Evolutionary conservation across 768 basidiomycete species (phyloP).

Genomic region (Leccinum longicurvipes): DNA sequence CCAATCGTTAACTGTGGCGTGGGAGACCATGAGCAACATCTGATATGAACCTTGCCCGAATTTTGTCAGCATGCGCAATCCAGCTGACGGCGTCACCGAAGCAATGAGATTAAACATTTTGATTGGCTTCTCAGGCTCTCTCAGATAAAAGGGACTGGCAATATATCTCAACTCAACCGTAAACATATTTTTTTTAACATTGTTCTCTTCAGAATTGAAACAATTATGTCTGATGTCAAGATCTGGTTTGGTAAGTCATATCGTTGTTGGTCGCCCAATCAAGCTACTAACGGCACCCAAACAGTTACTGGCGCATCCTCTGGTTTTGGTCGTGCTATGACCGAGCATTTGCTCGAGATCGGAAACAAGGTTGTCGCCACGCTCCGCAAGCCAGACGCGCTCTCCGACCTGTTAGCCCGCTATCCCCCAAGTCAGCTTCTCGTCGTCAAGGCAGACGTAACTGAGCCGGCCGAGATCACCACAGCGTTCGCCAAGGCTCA

Average conservation of each 20-base stretch:
- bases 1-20: not conserved
- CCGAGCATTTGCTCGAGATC: slow-evolving; percentile 24
- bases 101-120: not conserved
- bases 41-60: not conserved
- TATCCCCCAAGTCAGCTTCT: slow-evolving; percentile 28
- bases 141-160: not conserved
- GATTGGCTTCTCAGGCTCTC: not conserved
- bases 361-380: slow-evolving; percentile 43
- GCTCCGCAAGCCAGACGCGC: slow-evolving; percentile 35
- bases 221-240: slow-evolving; percentile 16
- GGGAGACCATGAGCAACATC: not conserved
- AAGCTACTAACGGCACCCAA: not conserved
- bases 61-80: not conserved
- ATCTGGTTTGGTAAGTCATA: slow-evolving; percentile 17
- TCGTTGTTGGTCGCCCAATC: not conserved
- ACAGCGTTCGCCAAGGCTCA: slow-evolving; percentile 28
- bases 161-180: not conserved
- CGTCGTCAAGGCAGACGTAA: slow-evolving; percentile 34
- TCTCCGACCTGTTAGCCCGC: slow-evolving; percentile 25
- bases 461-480: slow-evolving; percentile 17
- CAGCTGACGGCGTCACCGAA: too few relatives aligned
- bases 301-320: slow-evolving; percentile 27
- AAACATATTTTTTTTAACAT: not conserved
- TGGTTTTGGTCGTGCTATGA: slow-evolving; percentile 35
- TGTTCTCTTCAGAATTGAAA: not conserved